Evolutionary conservation across 495 filamentous ascomycete genomes (phyloP), one percentile per base, ranked within the genome.

Genomic region (Penicillium canescens): DNA sequence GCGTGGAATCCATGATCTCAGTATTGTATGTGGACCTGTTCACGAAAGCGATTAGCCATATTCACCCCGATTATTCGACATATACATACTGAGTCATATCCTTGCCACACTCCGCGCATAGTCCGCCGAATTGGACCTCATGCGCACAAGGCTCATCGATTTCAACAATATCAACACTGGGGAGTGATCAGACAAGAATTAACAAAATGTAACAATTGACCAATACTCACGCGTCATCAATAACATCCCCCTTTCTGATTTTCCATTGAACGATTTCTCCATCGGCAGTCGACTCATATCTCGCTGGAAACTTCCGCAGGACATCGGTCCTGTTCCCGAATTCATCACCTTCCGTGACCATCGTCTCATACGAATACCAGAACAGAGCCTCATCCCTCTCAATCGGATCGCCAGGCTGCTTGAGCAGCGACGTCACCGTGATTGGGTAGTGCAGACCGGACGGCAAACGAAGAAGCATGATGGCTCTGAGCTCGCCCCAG

Each of bases 61-160:
- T 33, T 43, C 13, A 54, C 2, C 28, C 28, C 2, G 6, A 31
- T 31, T 5, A 7, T 26, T 26, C 3, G 31, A 2, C 6, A 13
- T 49, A 46, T 24, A 70, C 81, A 54, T 76, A 87, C 85, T 80
- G 82, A 46, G 90, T 97, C 95, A 99, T 98, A 67, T 99, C 93
- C 76, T 96, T 92, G 46, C 94, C 95, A 72, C 94, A 99, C 56
- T 89, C 81, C 33, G 83, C 89, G 72, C 94, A 99, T 39, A 99
- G 79, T 12, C 91, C 92, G 40, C 84, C 87, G 59, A 88, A 98
- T 65, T 99, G 94, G 28, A 96, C 78, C 59, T 89, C 87, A 70
- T 99, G 94, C 31, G 87, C 78, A 72, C 94, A 99, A 47, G 87
- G 86, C 74, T 99, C 94, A 59, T 96, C 88, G 48, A 98, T 87